Evolutionary conservation across 1,139 yeast species (phyloP).

Genomic region (Sugiyamaella sp.): DNA sequence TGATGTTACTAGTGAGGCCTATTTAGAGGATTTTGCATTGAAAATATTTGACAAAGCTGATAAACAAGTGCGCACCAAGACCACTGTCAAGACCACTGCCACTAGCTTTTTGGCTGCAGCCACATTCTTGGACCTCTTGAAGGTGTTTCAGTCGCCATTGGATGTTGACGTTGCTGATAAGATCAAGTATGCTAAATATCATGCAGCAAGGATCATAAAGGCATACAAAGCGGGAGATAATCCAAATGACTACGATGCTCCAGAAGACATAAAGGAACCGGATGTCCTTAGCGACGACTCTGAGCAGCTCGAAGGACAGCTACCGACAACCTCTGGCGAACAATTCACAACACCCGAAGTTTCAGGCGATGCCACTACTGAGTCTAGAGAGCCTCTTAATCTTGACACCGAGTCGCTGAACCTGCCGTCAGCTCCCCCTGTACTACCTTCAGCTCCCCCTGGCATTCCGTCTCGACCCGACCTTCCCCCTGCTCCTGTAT

Average conservation of each 20-base stretch:
- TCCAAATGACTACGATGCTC: slow-evolving; percentile 52
- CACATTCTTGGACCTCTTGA: slow-evolving; percentile 51
- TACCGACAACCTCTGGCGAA: slow-evolving; percentile 21
- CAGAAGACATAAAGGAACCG: slow-evolving; percentile 35
- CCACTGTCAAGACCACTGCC: slow-evolving; percentile 48
- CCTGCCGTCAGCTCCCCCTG: slow-evolving; percentile 27
- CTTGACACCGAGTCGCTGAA: slow-evolving; percentile 4
- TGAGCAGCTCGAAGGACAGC: slow-evolving; percentile 27
- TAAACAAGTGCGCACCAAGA: slow-evolving; percentile 48
- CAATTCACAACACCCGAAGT: background rate
- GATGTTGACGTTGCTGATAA: slow-evolving; percentile 44
- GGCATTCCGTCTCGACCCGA: slow-evolving; percentile 27
- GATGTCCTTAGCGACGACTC: slow-evolving; percentile 44
- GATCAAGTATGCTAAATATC: slow-evolving; percentile 59
- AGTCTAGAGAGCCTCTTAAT: slow-evolving; percentile 24
- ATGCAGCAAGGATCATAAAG: slow-evolving; percentile 57
- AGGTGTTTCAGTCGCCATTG: slow-evolving; percentile 43
- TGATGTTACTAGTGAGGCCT: slow-evolving; percentile 57
- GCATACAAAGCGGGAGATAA: slow-evolving; percentile 51
- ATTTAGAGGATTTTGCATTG: slow-evolving; percentile 63
- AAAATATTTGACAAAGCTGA: slow-evolving; percentile 61
- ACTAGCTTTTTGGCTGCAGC: slow-evolving; percentile 53
- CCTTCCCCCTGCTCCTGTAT: slow-evolving; percentile 23
- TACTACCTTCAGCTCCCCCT: slow-evolving; percentile 24
- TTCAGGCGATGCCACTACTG: background rate